Percentiles rank a stretch among this genome's conserved stretches.
Conservation (phyloP, 768 basidiomycete species). For the Hydnomerulius pinastri region DNA sequence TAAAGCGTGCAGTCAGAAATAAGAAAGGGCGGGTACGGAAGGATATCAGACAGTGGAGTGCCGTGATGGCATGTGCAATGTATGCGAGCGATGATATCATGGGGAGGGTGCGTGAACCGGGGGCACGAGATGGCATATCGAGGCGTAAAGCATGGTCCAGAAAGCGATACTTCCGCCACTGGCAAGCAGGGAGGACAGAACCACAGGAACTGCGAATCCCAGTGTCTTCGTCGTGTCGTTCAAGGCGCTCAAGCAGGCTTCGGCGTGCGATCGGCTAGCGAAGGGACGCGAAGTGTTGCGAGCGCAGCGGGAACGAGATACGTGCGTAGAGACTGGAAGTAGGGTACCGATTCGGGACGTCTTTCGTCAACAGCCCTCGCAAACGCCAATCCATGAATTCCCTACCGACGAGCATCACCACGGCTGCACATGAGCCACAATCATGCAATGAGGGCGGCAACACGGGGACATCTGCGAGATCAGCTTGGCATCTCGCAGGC, state of each 20-base stretch:
- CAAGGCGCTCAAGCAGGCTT: slow-evolving; percentile 26
- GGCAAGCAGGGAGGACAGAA: slow-evolving; percentile 27
- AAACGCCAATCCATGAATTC: slow-evolving; percentile 29
- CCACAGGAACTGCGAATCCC: slow-evolving; percentile 10
- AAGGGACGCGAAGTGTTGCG: slow-evolving; percentile 27
- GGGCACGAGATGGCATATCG: slow-evolving; percentile 28
- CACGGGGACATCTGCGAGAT: slow-evolving; percentile 23
- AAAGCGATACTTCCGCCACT: slow-evolving; percentile 18
- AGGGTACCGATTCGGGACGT: slow-evolving; percentile 15
- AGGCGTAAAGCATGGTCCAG: slow-evolving; percentile 20
- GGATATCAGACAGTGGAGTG: slow-evolving; percentile 22
- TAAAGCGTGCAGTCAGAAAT: slow-evolving; percentile 22
- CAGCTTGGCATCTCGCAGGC: slow-evolving; percentile 28
- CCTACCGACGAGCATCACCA: slow-evolving; percentile 24
- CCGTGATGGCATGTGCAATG: slow-evolving; percentile 14
- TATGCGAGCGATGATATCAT: slow-evolving; percentile 25
- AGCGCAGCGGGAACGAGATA: slow-evolving; percentile 19
- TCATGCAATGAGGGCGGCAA: slow-evolving; percentile 37
- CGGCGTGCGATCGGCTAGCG: slow-evolving; percentile 40
- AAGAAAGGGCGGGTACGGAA: slow-evolving; percentile 21
- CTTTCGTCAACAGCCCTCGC: slow-evolving; percentile 25
- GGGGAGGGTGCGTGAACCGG: slow-evolving; percentile 15
- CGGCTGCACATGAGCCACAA: slow-evolving; percentile 23
- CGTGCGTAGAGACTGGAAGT: background rate
- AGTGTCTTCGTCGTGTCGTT: slow-evolving; percentile 10